These are phyloP conservation scores for Brettanomyces bruxellensis DNA, from an alignment of 805 yeast genomes.

Conservation along the genomic window DNA sequence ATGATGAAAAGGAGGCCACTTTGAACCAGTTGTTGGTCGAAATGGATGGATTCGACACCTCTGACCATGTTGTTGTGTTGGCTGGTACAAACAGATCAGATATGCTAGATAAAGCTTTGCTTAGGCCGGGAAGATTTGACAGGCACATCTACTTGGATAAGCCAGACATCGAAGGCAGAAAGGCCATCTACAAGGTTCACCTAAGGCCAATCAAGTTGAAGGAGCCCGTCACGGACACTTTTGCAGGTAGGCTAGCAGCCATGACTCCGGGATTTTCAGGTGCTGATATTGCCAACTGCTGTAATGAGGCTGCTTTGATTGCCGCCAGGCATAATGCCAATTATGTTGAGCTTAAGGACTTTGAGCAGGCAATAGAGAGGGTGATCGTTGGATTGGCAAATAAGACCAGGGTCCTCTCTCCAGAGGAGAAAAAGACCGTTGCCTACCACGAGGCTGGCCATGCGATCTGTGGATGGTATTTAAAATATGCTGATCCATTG, in stretches of 20 bases:
- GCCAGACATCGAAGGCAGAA: constrained; percentile 93
- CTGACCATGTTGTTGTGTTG: constrained; percentile 90
- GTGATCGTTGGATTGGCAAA: constrained; percentile 95
- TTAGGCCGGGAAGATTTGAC: constrained; percentile 97
- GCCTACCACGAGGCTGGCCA: constrained; percentile 99
- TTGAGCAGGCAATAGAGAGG: constrained; percentile 94
- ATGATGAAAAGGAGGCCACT: constrained; percentile 96
- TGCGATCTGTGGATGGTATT: constrained; percentile 96
- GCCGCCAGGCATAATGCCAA: constrained; percentile 80
- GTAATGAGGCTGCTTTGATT: constrained; percentile 94
- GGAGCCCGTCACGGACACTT: constrained; percentile 35
- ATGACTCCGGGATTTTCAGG: constrained; percentile 98
- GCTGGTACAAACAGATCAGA: constrained; percentile 98
- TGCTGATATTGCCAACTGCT: constrained; percentile 95
- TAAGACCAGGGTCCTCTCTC: constrained; percentile 72
- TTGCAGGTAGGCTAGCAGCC: constrained; percentile 87
- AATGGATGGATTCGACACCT: constrained; percentile 92
- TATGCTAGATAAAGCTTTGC: constrained; percentile 81
- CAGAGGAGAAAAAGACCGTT: constrained; percentile 81
- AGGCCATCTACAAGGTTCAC: constrained; percentile 85
- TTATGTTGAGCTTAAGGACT: constrained; percentile 67
- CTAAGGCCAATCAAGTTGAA: constrained; percentile 60
- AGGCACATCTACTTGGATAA: constrained; percentile 86
- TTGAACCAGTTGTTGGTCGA: constrained; percentile 92
- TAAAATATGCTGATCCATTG: constrained; percentile 85